Conservation (phyloP, 148 eudicot species). For the Rhododendron molle region DNA sequence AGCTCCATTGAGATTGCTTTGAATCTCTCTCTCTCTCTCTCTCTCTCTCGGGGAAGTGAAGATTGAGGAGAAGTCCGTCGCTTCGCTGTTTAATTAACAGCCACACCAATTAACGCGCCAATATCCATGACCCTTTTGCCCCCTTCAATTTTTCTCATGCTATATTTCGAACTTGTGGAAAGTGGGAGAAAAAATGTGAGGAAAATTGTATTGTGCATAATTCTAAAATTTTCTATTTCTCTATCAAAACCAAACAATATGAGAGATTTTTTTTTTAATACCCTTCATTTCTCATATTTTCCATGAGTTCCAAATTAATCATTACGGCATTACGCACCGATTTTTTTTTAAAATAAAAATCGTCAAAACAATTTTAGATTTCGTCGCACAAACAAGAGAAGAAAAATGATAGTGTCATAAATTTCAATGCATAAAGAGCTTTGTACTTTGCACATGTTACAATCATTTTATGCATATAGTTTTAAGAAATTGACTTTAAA, state of each 20-base stretch:
- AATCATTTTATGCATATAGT: too few relatives aligned
- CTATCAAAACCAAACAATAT: too few relatives aligned
- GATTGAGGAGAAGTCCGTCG: background rate
- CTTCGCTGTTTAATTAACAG: slow-evolving; percentile 9
- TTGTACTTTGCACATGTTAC: background rate
- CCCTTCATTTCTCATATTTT: too few relatives aligned
- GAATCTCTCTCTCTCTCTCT: background rate
- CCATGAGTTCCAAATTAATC: too few relatives aligned
- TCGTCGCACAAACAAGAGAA: background rate
- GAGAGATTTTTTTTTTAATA: too few relatives aligned
- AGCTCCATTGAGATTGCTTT: slow-evolving; percentile 40
- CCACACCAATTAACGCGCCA: slow-evolving; percentile 13
- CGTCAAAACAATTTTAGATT: too few relatives aligned
- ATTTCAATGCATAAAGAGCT: too few relatives aligned
- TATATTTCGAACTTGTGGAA: too few relatives aligned
- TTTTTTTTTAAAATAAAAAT: too few relatives aligned
- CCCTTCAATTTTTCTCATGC: background rate
- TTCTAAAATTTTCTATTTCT: too few relatives aligned
- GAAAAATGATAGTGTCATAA: background rate
- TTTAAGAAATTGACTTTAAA: background rate
- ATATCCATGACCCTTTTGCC: background rate
- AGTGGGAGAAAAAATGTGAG: too few relatives aligned
- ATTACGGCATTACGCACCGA: background rate
- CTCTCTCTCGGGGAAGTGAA: background rate
- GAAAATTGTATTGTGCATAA: too few relatives aligned